phyloP scores from a whole-genome alignment of 768 basidiomycete genomes.

The Russula ochroleuca region DNA sequence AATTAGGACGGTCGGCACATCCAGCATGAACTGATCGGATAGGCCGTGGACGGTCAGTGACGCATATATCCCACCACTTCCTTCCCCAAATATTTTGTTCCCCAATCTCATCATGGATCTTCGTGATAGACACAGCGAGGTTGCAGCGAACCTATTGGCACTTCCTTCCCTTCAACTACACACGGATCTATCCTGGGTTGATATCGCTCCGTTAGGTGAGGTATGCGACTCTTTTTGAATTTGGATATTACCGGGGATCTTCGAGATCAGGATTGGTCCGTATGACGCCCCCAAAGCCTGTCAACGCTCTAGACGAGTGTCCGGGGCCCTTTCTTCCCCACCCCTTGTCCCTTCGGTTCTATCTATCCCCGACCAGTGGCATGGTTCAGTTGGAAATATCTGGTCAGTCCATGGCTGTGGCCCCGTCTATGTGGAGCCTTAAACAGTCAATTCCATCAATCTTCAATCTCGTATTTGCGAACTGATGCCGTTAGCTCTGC shows the following conservation, averaged over 20 bases:
- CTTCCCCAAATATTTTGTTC: constrained; percentile 10
- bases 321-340: constrained; percentile 10
- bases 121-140: neutral
- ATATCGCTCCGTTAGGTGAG: neutral
- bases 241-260: constrained; percentile 19
- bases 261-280: constrained; percentile 9
- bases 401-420: constrained; percentile 6
- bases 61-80: neutral
- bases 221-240: neutral
- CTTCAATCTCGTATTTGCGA: neutral
- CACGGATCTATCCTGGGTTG: neutral
- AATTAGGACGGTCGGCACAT: neutral
- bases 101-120: constrained; percentile 21
- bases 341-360: constrained; percentile 9
- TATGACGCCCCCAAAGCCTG: neutral
- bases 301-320: constrained; percentile 8
- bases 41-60: constrained; percentile 1
- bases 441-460: constrained; percentile 7
- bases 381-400: neutral
- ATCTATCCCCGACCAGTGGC: constrained; percentile 10
- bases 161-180: neutral
- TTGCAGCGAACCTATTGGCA: neutral
- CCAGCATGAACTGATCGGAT: constrained; percentile 4
- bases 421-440: constrained; percentile 14
- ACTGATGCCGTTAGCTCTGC: constrained; percentile 5